Evolutionary conservation across 257 asterid genomes (phyloP), one percentile per base, ranked within the genome.

Genomic region (Cinchona pubescens): DNA sequence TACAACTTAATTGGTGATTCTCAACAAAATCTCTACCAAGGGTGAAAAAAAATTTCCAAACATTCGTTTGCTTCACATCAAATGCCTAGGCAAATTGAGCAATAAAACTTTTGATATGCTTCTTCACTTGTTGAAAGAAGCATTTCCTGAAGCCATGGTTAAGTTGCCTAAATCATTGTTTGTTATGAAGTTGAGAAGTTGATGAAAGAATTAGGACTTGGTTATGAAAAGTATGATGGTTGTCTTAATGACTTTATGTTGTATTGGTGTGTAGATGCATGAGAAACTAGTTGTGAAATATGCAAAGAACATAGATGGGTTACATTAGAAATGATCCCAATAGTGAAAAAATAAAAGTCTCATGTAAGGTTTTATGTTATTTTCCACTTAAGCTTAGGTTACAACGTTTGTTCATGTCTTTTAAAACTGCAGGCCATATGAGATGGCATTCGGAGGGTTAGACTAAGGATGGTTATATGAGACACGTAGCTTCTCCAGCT

Each of bases 191-290:
- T n/a, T 11, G 25, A 59, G 14, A 73, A 43, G 7, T 0, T 35
- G 10, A 34, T n/a, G 23, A 55, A 53, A 29, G 13, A 25, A 1
- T 37, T 58, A 30, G 78, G 29, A 14, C 32, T 62, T 30, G 37
- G 56, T 1, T 74, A 42, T 46, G 51, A 74, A 9, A 74, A 74
- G 35, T 42, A 42, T 43, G 63, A 74, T 62, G 55, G 63, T n/a
- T 74, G 66, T 32, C 34, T n/a, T 42, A 74, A 74, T 74, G 78
- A 30, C 30, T 74, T 15, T 23, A 74, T 14, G 27, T 32, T 74
- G 8, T 74, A 30, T 23, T 45, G 61, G 62, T 30, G 37, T 19
- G n/a, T 40, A 63, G n/a, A 63, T 30, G 68, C 4, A 15, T 32
- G 32, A 30, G 4, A 3, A 46, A 23, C 4, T 15, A 10, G 2